phyloP scores from a whole-genome alignment of 2,329 filamentous ascomycete genomes.

The Bipolaris bicolor region DNA sequence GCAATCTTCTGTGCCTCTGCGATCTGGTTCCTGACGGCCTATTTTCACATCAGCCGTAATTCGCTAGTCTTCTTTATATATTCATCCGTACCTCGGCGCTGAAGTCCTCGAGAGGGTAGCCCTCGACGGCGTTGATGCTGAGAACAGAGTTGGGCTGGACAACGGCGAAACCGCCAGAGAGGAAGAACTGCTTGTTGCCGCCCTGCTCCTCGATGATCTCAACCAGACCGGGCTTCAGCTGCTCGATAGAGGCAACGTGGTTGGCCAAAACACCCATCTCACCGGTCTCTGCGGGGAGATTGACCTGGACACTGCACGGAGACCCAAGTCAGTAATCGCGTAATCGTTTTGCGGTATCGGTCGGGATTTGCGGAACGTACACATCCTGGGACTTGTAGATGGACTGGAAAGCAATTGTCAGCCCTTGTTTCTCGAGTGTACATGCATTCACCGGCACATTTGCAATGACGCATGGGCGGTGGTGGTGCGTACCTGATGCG shows the following conservation, averaged over 20 bases:
- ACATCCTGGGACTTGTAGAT: slow-evolving; percentile 75
- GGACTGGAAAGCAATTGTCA: slow-evolving; percentile 55
- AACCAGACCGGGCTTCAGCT: slow-evolving; percentile 94
- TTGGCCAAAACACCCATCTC: slow-evolving; percentile 99
- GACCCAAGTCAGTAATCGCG: slow-evolving; percentile 39
- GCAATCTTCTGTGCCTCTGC: slow-evolving; percentile 95
- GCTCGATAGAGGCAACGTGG: slow-evolving; percentile 98
- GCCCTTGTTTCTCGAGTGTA: slow-evolving; percentile 13
- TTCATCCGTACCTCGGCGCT: slow-evolving; percentile 70
- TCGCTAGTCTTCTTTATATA: background rate
- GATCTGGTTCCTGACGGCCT: slow-evolving; percentile 86
- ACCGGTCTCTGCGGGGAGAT: slow-evolving; percentile 95
- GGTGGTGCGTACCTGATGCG: slow-evolving; percentile 84
- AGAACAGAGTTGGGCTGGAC: slow-evolving; percentile 93
- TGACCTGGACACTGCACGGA: slow-evolving; percentile 83
- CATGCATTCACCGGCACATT: slow-evolving; percentile 1
- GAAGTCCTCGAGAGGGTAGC: slow-evolving; percentile 93
- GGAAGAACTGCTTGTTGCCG: slow-evolving; percentile 95
- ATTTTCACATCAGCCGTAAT: slow-evolving; percentile 22
- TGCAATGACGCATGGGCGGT: slow-evolving; percentile 13
- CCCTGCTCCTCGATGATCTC: slow-evolving; percentile 95
- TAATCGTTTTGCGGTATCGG: slow-evolving; percentile 28
- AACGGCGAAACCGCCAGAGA: slow-evolving; percentile 95
- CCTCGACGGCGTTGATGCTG: slow-evolving; percentile 99
- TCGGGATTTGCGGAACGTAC: slow-evolving; percentile 58